phyloP scores from a whole-genome alignment of 495 filamentous ascomycete genomes.

The Barbatosphaeria neglecta region DNA sequence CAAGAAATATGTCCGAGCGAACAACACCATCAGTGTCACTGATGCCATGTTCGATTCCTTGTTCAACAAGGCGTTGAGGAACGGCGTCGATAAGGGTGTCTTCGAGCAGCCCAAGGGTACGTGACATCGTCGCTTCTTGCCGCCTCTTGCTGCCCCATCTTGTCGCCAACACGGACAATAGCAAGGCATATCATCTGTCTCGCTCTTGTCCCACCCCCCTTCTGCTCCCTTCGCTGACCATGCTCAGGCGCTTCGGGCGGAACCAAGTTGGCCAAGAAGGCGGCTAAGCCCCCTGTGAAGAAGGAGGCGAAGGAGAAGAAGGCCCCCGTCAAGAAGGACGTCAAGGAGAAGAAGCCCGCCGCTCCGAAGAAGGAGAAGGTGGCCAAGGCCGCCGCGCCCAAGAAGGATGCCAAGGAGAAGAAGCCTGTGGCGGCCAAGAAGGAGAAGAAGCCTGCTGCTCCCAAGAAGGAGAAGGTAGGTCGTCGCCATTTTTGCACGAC shows the following conservation, averaged over 20 bases:
- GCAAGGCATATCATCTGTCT: too few species aligned
- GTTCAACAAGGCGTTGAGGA: slow-evolving; percentile 86
- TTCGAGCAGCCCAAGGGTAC: slow-evolving; percentile 94
- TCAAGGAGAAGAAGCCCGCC: slow-evolving; percentile 27
- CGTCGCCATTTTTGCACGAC: slow-evolving; percentile 1
- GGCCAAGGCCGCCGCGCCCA: slow-evolving; percentile 23
- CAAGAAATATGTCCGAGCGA: slow-evolving; percentile 95
- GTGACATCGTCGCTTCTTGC: slow-evolving; percentile 10
- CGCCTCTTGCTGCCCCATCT: neutral
- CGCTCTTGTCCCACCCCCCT: neutral
- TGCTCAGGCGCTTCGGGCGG: slow-evolving; percentile 72
- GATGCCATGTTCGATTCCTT: slow-evolving; percentile 73
- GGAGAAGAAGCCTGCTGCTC: slow-evolving; percentile 40
- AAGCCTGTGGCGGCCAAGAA: slow-evolving; percentile 38
- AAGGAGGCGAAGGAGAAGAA: slow-evolving; percentile 29
- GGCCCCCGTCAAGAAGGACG: slow-evolving; percentile 22
- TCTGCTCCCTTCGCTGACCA: slow-evolving; percentile 5
- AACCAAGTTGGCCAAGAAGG: slow-evolving; percentile 94
- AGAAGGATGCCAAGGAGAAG: slow-evolving; percentile 35
- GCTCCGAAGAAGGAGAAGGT: slow-evolving; percentile 30
- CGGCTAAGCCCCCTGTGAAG: slow-evolving; percentile 23
- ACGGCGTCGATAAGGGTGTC: slow-evolving; percentile 78
- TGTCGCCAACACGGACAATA: too few species aligned
- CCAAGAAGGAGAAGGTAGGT: slow-evolving; percentile 32
- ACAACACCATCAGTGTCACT: slow-evolving; percentile 73